Evolutionary conservation across 106 monocot genomes (phyloP).

Genomic region (Hemerocallis citrina): DNA sequence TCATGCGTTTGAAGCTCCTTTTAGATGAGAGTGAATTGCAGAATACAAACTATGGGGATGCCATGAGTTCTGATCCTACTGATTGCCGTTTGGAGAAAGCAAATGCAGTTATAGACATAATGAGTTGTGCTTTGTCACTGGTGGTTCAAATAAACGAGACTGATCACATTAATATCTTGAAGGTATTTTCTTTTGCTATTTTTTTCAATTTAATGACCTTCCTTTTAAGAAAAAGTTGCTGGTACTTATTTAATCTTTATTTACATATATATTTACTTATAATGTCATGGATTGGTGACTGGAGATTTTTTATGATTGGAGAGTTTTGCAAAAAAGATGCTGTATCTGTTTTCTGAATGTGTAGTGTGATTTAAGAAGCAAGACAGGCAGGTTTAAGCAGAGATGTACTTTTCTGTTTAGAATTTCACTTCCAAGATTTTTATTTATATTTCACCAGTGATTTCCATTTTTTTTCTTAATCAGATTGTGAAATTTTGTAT

Average conservation of each 20-base stretch:
- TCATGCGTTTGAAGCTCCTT: slow-evolving; percentile 84
- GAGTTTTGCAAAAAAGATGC: background rate
- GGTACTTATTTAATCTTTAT: background rate
- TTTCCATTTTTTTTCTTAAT: background rate
- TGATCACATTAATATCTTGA: slow-evolving; percentile 88
- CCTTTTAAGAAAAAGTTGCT: background rate
- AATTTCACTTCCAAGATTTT: too few relatives aligned
- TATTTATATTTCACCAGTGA: background rate
- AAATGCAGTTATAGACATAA: slow-evolving; percentile 75
- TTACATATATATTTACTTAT: background rate
- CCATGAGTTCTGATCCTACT: slow-evolving; percentile 9
- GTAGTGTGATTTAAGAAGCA: background rate
- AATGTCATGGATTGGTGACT: background rate
- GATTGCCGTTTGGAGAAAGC: slow-evolving; percentile 59
- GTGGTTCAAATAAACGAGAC: slow-evolving; percentile 85
- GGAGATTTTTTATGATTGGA: background rate
- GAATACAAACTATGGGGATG: slow-evolving; percentile 13
- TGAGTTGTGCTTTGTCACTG: slow-evolving; percentile 65
- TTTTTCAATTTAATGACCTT: background rate
- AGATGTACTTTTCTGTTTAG: too few relatives aligned
- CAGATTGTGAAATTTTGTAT: too few relatives aligned
- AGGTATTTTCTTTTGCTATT: slow-evolving; percentile 36
- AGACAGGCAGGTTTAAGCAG: too few relatives aligned
- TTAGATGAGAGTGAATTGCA: slow-evolving; percentile 74
- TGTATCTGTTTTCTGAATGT: background rate